Evolutionary conservation across 2,329 filamentous ascomycete genomes (phyloP), one percentile per base, ranked within the genome.

Genomic region (Phyllosticta citriasiana): DNA sequence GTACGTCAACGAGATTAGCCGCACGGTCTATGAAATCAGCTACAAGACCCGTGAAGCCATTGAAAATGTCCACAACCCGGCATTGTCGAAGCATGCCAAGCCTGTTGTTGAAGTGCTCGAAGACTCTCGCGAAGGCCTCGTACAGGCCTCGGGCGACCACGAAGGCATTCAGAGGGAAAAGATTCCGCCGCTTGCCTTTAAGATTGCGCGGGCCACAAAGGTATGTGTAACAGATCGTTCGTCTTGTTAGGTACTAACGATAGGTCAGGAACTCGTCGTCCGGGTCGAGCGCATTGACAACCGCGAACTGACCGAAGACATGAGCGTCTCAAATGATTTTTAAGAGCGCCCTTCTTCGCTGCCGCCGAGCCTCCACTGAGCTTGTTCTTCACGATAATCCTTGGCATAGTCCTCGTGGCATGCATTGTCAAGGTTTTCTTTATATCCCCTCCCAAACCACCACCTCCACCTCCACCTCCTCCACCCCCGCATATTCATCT

Each of bases 121-220:
- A 26, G 77, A 82, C 47, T 89, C 86, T 72, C 81, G 86, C 62
- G 79, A 84, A 64, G 82, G 84, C 53, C 79, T 95, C 62, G 74
- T 88, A 22, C 83, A 85, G n/a, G 66, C 68, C 82, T 65, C 68
- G 82, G 86, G 62, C 81, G 82, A 61, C 76, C 83, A 68, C 40
- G 83, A 82, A 40, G 87, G 86, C 26, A 78, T 82, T 65, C 80
- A 83, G 8, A 81, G 88, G 26, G 82, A 79, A 2, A 81, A 84
- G 27, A 76, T 96, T 57, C 89, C 89, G 10, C 89, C 89, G 2
- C 85, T 94, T 66, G 89, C 89, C n/a, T 95, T 95, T 73, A 88
- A 91, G 74, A 88, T 93, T 70, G 90, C 88, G 6, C 82, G 88
- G 63, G 88, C 91, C 74, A 88, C 88, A 57, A 94, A 93, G 78